These are phyloP conservation scores for Pseudodiploospora longispora DNA, from an alignment of 2,329 filamentous ascomycete species.

Conservation along the genomic window DNA sequence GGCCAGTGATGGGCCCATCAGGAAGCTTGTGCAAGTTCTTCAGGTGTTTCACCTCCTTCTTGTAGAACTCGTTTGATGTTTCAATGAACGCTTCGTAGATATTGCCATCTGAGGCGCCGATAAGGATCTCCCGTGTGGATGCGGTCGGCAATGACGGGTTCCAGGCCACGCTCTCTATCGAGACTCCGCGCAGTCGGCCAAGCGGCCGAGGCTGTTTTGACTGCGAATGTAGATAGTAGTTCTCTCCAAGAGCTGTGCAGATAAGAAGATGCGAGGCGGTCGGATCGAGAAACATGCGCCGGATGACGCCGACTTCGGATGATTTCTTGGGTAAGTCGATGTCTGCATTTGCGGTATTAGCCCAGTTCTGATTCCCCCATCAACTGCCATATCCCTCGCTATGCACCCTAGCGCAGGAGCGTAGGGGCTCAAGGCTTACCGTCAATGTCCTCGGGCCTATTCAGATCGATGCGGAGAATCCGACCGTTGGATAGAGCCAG, in stretches of 20 bases:
- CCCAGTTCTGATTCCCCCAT: neutral
- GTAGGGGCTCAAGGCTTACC: conserved; percentile 37
- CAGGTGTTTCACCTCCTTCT: conserved; percentile 87
- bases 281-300: conserved; percentile 93
- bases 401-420: neutral
- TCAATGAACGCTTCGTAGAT: conserved; percentile 95
- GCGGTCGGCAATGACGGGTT: conserved; percentile 88
- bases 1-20: conserved; percentile 74
- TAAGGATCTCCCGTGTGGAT: conserved; percentile 85
- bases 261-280: conserved; percentile 92
- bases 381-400: neutral
- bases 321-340: conserved; percentile 94
- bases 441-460: conserved; percentile 92
- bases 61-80: conserved; percentile 88
- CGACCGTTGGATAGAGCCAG: conserved; percentile 86
- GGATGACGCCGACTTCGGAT: conserved; percentile 84
- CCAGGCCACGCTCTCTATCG: conserved; percentile 88
- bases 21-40: conserved; percentile 75
- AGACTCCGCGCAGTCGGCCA: conserved; percentile 73
- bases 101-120: conserved; percentile 88
- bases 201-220: conserved; percentile 80
- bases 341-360: conserved; percentile 45
- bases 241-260: conserved; percentile 85
- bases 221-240: conserved; percentile 96
- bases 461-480: conserved; percentile 88